Percentiles rank a stretch among this genome's conserved stretches.
Conservation (phyloP, 192 early-diverging fungal genomes). For the Glomus cerebriforme region DNA sequence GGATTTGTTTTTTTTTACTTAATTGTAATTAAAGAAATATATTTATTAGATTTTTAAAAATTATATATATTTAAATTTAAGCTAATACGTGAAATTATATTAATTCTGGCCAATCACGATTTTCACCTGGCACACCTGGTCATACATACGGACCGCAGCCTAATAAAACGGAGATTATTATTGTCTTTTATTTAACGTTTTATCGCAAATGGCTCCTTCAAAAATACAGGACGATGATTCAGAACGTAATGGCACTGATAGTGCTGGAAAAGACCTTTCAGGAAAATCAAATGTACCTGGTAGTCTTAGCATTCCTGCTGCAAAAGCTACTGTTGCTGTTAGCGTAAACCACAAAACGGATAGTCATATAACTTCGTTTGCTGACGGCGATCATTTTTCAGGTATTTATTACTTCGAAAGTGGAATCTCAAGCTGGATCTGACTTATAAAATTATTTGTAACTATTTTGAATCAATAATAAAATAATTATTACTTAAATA, state of each 20-base stretch:
- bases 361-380: neutral
- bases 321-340: slow-evolving; percentile 18
- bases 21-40: no score
- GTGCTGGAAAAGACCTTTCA: neutral
- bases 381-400: neutral
- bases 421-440: neutral
- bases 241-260: neutral
- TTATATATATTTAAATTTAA: no score
- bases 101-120: no score
- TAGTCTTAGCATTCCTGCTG: neutral
- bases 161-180: no score
- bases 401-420: neutral
- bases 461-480: neutral
- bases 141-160: no score
- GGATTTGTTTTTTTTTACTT: no score
- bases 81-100: no score
- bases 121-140: no score
- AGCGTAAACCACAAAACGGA: neutral
- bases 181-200: no score
- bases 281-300: neutral
- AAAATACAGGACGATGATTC: neutral
- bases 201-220: neutral
- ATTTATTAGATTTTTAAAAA: no score
- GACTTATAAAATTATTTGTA: neutral
- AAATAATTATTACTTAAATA: slow-evolving; percentile 11